Evolutionary conservation across 345 rosid species (phyloP).

Genomic region (Schrenkiella parvula): DNA sequence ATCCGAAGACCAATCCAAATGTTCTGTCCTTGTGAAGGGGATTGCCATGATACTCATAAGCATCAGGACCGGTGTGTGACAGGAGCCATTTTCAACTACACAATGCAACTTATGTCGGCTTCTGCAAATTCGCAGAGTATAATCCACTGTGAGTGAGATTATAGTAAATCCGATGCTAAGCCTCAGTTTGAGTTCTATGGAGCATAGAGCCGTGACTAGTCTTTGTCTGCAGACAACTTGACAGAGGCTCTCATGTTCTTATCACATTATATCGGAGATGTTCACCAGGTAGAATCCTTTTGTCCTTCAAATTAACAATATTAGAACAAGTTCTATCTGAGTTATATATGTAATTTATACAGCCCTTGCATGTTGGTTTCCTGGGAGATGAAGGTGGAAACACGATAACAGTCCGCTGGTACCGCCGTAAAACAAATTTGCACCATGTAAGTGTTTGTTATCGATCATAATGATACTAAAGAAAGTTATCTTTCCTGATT

Average conservation of each 20-base stretch:
- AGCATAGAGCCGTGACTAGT: slow-evolving; percentile 3
- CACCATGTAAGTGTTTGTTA: slow-evolving; percentile 70
- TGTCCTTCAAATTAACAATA: background rate
- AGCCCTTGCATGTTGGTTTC: slow-evolving; percentile 96
- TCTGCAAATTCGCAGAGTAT: slow-evolving; percentile 31
- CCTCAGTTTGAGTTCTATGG: background rate
- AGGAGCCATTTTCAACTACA: slow-evolving; percentile 85
- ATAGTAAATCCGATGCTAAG: slow-evolving; percentile 5
- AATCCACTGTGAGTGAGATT: slow-evolving; percentile 45
- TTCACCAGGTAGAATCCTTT: slow-evolving; percentile 69
- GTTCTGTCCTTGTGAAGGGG: slow-evolving; percentile 52
- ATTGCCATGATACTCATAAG: slow-evolving; percentile 72
- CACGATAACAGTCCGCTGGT: slow-evolving; percentile 78
- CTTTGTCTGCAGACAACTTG: slow-evolving; percentile 61
- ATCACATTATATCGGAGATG: slow-evolving; percentile 82
- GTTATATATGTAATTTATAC: slow-evolving; percentile 21
- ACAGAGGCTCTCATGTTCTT: slow-evolving; percentile 92
- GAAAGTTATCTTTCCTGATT: background rate
- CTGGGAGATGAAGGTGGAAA: slow-evolving; percentile 93
- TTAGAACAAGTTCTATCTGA: background rate
- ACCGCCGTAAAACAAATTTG: slow-evolving; percentile 73
- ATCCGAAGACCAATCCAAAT: background rate
- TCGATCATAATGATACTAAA: background rate
- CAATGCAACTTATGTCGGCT: slow-evolving; percentile 59
- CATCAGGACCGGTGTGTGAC: slow-evolving; percentile 66